These are phyloP conservation scores for Polyplosphaeria fusca DNA, from an alignment of 495 filamentous ascomycete species.

Conservation along the genomic window DNA sequence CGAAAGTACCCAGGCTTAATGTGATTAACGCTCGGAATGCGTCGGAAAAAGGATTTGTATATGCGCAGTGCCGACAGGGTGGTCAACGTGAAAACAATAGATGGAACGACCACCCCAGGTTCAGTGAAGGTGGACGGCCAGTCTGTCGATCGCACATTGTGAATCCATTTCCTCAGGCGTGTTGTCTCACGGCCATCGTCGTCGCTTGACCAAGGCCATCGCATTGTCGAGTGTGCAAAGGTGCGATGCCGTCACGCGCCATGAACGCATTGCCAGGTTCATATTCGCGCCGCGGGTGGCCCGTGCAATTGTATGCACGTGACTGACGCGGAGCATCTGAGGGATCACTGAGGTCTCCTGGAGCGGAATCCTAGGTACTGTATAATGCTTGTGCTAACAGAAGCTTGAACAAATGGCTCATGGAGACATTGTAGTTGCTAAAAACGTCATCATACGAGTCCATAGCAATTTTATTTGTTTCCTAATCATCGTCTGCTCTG, in stretches of 20 bases:
- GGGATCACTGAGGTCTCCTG: no score
- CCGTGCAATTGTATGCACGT: no score
- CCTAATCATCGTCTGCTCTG: no score
- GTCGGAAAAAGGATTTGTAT: conserved; percentile 73
- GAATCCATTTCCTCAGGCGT: conserved; percentile 42
- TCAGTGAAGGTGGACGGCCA: conserved; percentile 62
- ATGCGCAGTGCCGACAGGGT: conserved; percentile 59
- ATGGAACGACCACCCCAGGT: conserved; percentile 62
- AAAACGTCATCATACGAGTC: no score
- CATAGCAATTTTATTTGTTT: no score
- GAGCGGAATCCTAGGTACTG: no score
- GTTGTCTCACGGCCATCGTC: conserved; percentile 38
- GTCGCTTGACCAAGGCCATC: conserved; percentile 39
- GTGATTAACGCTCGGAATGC: conserved; percentile 68
- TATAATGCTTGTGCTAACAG: no score
- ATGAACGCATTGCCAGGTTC: no score
- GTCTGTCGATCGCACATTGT: conserved; percentile 53
- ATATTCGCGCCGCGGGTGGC: no score
- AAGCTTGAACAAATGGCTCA: no score
- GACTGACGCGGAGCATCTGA: no score
- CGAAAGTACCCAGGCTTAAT: conserved; percentile 70
- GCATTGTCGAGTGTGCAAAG: conserved; percentile 21
- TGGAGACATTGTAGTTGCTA: no score
- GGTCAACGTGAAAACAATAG: conserved; percentile 64
- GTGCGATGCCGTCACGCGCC: neutral